Base-by-base conservation (phyloP, 768 basidiomycete species). In the Zangia roseola region DNA sequence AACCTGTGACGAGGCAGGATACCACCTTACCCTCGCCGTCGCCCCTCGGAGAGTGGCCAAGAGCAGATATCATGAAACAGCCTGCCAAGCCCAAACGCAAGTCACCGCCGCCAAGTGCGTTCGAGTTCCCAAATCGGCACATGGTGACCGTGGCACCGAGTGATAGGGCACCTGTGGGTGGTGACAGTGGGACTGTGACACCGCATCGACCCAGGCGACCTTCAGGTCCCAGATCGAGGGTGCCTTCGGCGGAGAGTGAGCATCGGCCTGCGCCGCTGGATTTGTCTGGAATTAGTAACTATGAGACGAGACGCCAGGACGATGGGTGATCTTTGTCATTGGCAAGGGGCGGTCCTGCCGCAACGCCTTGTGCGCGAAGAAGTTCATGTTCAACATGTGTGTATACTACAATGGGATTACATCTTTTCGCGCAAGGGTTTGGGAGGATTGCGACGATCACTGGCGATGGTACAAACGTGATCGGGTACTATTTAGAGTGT, bases 1-100 rank as follows among this genome's bases (percentile, higher is more conserved):
- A 50, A 40, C 46, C 49, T 0, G 21, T 38, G 19, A 33, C 45
- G 47, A 47, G 34, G 40, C 46, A 53, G 40, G 51, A 52, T 48
- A 28, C 5, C 36, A 50, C 55, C 43, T 19, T 46, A 45, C 63
- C 70, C 13, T 68, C 71, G 13, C 74, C 78, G 25, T 68, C 75
- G 23, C 78, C 76, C 4, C 63, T 83, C 1, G 78, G 79, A 16
- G 65, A 78, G 28, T 83, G 83, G 82, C 83, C 81, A 31, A 74
- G 76, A 19, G 56, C 60, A 10, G 73, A 82, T 53, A 36, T 60
- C 34, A 59, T 68, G 63, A 53, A 60, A 38, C 52, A 51, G 21
- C 62, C 70, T 41, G 47, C 51, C 47, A 59, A 49, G 21, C 25
- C 12, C 19, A 63, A 37, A 35, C 45, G 46, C 40, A 55, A 36